Percentiles rank a stretch among this genome's conserved stretches.
These are phyloP conservation scores for Eimeria zaria DNA, from an alignment of 169 alveolate species.

Conservation along the genomic window DNA sequence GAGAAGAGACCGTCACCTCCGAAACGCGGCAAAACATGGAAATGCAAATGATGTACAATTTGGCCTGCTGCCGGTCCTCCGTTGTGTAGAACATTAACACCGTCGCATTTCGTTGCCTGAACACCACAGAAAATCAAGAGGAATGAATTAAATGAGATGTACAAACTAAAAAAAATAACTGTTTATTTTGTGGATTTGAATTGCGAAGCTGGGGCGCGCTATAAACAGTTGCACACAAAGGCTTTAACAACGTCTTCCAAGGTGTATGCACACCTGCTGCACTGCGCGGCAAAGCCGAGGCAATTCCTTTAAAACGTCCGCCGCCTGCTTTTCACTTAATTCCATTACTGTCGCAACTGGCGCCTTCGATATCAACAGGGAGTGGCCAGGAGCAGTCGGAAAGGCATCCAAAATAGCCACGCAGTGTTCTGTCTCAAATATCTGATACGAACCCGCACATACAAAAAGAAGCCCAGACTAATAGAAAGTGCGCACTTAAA, in stretches of 20 bases:
- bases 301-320: conserved; percentile 70
- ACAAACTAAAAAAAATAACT: neutral
- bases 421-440: conserved; percentile 80
- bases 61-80: conserved; percentile 83
- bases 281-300: conserved; percentile 84
- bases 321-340: conserved; percentile 74
- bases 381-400: conserved; percentile 81
- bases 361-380: conserved; percentile 81
- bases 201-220: too few species aligned
- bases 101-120: conserved; percentile 82
- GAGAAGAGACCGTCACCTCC: conserved; percentile 48
- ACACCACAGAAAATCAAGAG: neutral
- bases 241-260: neutral
- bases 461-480: neutral
- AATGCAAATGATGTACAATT: conserved; percentile 79
- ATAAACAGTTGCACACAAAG: neutral
- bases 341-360: conserved; percentile 69
- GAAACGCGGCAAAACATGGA: conserved; percentile 82
- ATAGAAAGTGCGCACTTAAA: neutral
- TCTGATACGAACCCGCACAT: conserved; percentile 18
- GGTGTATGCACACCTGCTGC: conserved; percentile 63
- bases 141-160: neutral
- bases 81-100: conserved; percentile 83
- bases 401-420: conserved; percentile 84
- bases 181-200: neutral